phyloP scores from a whole-genome alignment of 176 grass and related monocot species.

The Oryza officinalis region DNA sequence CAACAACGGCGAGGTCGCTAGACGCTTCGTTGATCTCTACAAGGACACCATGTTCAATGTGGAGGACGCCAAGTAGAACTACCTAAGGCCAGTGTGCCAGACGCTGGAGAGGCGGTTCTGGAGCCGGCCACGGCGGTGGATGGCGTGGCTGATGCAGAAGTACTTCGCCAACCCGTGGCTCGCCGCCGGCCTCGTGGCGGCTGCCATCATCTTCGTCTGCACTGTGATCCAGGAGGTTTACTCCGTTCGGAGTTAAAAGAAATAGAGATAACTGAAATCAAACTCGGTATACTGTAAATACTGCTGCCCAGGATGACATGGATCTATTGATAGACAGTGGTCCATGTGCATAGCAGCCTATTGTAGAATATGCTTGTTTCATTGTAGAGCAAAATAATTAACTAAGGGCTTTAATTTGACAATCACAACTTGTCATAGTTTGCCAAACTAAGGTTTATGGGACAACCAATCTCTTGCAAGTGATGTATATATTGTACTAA shows the following conservation, averaged over 20 bases:
- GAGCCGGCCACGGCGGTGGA: neutral
- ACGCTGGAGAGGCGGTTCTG: neutral
- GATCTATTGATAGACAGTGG: too few species aligned
- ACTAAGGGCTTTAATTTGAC: too few species aligned
- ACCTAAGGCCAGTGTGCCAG: neutral
- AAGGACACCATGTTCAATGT: neutral
- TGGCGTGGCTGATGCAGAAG: slow-evolving; percentile 16
- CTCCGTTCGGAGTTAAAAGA: neutral
- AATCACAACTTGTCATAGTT: too few species aligned
- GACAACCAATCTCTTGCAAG: too few species aligned
- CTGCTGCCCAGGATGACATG: too few species aligned
- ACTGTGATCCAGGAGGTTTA: neutral
- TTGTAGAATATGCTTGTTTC: too few species aligned
- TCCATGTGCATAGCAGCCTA: too few species aligned
- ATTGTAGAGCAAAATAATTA: too few species aligned
- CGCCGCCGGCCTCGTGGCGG: neutral
- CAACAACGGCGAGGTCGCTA: neutral
- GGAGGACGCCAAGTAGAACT: neutral
- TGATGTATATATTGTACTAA: too few species aligned
- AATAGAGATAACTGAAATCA: neutral
- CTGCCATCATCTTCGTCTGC: neutral
- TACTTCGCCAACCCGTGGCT: slow-evolving; percentile 38
- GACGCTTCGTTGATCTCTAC: neutral
- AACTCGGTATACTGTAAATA: too few species aligned
- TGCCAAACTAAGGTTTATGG: too few species aligned